phyloP scores from a whole-genome alignment of 2,329 filamentous ascomycete species.

The Hirsutella minnesotensis region DNA sequence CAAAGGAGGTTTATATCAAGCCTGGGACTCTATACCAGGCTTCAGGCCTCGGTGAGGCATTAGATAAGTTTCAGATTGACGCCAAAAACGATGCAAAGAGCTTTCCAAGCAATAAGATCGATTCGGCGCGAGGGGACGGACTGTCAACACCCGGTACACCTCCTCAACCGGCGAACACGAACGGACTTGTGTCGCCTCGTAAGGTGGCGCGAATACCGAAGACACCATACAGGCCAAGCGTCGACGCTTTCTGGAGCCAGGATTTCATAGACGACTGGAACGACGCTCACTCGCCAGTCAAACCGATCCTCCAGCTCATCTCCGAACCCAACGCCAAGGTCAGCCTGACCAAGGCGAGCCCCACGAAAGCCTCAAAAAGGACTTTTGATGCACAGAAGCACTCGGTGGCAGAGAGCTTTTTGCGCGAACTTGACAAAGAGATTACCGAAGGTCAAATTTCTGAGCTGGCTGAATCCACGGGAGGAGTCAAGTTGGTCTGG shows the following conservation, averaged over 20 bases:
- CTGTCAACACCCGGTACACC: slow-evolving; percentile 8
- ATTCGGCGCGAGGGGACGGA: slow-evolving; percentile 2
- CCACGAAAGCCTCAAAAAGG: slow-evolving; percentile 34
- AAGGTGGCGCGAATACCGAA: slow-evolving; percentile 32
- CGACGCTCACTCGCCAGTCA: slow-evolving; percentile 44
- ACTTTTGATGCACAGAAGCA: slow-evolving; percentile 52
- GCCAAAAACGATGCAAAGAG: not conserved
- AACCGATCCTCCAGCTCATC: slow-evolving; percentile 15
- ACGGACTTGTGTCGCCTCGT: slow-evolving; percentile 16
- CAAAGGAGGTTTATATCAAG: not conserved
- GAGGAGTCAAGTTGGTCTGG: slow-evolving; percentile 63
- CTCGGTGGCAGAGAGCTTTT: slow-evolving; percentile 49
- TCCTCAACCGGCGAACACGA: slow-evolving; percentile 11
- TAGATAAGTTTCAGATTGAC: not conserved
- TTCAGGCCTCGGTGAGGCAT: not conserved
- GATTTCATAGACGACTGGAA: slow-evolving; percentile 52
- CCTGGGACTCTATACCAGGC: not conserved
- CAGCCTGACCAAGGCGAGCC: slow-evolving; percentile 13
- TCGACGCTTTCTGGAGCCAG: slow-evolving; percentile 49
- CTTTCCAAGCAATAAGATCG: not conserved
- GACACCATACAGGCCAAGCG: slow-evolving; percentile 39
- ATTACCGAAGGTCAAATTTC: slow-evolving; percentile 51
- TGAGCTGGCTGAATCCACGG: slow-evolving; percentile 47
- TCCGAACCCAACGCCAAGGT: slow-evolving; percentile 8
- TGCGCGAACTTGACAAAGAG: slow-evolving; percentile 54